A percentile compares a stretch with the other conserved stretches of the same genome.
phyloP scores from a whole-genome alignment of 495 filamentous ascomycete genomes.

The Neurospora tetraspora region DNA sequence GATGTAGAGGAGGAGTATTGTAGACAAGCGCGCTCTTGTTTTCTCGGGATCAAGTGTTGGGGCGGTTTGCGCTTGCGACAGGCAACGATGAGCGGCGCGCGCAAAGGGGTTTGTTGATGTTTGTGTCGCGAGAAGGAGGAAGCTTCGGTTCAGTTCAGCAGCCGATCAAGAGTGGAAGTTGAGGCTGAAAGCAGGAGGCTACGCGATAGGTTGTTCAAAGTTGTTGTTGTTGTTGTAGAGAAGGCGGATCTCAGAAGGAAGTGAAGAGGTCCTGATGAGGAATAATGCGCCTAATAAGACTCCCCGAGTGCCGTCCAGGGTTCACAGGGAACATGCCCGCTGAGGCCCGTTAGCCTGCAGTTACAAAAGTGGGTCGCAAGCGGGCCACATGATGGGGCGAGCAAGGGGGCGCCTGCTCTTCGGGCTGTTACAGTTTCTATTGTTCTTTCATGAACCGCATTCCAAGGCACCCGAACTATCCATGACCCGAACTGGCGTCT shows the following conservation, averaged over 20 bases:
- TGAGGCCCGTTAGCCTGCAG: constrained; percentile 1
- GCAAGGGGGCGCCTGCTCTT: constrained; percentile 4
- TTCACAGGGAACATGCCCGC: constrained; percentile 11
- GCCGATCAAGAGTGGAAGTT: background rate
- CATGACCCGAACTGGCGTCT: background rate
- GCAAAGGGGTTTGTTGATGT: background rate
- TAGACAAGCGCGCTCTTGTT: background rate
- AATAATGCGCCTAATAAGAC: constrained; percentile 31
- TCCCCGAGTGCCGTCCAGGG: constrained; percentile 1
- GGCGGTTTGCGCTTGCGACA: background rate
- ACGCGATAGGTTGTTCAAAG: background rate
- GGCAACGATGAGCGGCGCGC: background rate
- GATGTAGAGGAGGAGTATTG: background rate
- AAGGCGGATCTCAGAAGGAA: constrained; percentile 4
- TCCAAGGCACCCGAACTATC: background rate
- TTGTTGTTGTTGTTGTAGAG: background rate
- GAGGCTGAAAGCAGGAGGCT: background rate
- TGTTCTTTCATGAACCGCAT: background rate
- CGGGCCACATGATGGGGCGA: constrained; percentile 24
- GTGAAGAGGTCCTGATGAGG: constrained; percentile 6
- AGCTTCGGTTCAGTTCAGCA: background rate
- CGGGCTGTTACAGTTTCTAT: background rate
- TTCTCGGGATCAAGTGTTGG: background rate
- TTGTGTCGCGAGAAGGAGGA: too few species aligned
- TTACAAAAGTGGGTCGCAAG: constrained; percentile 2